Evolutionary conservation across 1,284 basidiomycete species (phyloP).

Genomic region (Ustilago shanxiensis): DNA sequence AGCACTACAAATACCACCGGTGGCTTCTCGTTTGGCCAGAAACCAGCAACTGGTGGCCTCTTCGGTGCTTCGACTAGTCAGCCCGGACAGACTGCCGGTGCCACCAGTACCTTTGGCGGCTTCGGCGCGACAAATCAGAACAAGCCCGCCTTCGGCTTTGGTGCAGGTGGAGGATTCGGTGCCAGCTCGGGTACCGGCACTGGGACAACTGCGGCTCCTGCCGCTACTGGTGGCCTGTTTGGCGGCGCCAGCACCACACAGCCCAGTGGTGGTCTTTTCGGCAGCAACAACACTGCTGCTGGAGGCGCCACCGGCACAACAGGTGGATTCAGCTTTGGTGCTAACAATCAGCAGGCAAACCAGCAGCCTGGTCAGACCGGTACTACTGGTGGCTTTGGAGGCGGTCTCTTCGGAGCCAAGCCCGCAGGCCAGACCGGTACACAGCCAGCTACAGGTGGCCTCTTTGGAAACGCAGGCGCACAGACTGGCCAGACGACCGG

Average conservation of each 20-base stretch:
- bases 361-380: conserved; percentile 48
- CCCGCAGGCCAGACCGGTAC: conserved; percentile 56
- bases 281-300: conserved; percentile 28
- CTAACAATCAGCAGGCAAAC: conserved; percentile 35
- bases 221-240: conserved; percentile 71
- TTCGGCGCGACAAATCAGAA: conserved; percentile 59
- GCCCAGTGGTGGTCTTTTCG: conserved; percentile 56
- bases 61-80: conserved; percentile 72
- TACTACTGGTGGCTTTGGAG: conserved; percentile 55
- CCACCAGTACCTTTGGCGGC: conserved; percentile 59
- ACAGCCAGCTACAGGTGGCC: conserved; percentile 66
- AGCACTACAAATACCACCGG: conserved; percentile 39
- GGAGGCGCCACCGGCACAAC: conserved; percentile 30
- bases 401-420: conserved; percentile 65
- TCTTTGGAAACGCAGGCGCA: conserved; percentile 65
- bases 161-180: conserved; percentile 51
- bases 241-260: conserved; percentile 60
- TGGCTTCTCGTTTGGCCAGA: conserved; percentile 57
- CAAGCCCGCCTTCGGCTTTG: conserved; percentile 67
- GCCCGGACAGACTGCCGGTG: conserved; percentile 51
- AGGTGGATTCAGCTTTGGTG: conserved; percentile 56
- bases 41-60: conserved; percentile 71
- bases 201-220: conserved; percentile 49
- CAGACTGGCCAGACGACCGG: conserved; percentile 63
- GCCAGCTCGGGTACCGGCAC: conserved; percentile 38